phyloP scores from a whole-genome alignment of 2,329 filamentous ascomycete genomes.

The Rasamsonia emersonii region DNA sequence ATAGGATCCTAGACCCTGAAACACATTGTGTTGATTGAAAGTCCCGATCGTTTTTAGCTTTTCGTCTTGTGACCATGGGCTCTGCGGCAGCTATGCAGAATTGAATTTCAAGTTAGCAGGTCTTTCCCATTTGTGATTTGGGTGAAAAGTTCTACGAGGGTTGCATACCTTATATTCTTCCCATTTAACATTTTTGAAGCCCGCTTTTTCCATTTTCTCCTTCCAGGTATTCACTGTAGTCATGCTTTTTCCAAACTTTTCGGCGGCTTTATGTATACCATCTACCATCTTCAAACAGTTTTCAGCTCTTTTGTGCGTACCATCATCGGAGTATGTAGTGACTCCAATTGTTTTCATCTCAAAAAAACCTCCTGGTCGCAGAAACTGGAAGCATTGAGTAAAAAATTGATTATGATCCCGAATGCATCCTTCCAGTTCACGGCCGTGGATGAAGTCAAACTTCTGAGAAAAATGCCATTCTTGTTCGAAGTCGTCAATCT shows the following conservation, averaged over 20 bases:
- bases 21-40: conserved; percentile 3
- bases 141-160: not conserved
- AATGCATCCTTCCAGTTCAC: no score
- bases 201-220: no score
- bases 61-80: not conserved
- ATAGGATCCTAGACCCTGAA: conserved; percentile 9
- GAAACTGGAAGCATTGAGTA: not conserved
- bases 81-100: not conserved
- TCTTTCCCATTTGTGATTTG: no score
- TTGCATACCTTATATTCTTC: not conserved
- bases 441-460: no score
- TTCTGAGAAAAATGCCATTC: not conserved
- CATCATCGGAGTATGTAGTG: not conserved
- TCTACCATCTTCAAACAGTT: not conserved
- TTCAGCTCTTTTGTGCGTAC: not conserved
- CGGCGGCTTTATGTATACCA: not conserved
- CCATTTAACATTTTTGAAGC: not conserved
- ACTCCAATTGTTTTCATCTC: not conserved
- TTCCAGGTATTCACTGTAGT: not conserved
- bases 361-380: not conserved
- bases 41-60: not conserved
- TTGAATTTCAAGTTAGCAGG: no score
- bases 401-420: not conserved
- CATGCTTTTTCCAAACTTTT: not conserved
- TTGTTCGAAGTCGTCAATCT: conserved; percentile 2